These are phyloP conservation scores for Auriscalpium microsporum DNA, from an alignment of 768 basidiomycete genomes.

Conservation along the genomic window DNA sequence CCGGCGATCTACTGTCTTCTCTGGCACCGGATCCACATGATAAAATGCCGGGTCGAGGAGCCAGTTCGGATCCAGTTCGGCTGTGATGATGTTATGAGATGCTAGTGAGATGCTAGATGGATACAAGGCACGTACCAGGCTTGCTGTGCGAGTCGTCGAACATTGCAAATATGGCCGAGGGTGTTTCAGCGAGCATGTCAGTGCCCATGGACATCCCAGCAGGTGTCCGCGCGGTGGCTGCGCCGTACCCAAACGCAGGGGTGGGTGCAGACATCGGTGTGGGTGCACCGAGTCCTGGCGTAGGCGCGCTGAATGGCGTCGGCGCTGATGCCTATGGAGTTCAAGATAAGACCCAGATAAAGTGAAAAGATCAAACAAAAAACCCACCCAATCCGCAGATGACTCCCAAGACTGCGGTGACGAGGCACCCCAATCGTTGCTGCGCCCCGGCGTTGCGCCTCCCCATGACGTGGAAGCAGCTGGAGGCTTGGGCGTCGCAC, in stretches of 20 bases:
- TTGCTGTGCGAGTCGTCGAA: no score
- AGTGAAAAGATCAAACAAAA: no score
- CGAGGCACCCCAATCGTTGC: not conserved
- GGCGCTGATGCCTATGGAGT: not conserved
- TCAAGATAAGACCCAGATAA: not conserved
- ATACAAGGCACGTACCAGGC: no score
- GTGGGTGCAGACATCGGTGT: constrained; percentile 34
- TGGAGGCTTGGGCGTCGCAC: constrained; percentile 13
- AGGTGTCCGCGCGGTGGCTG: constrained; percentile 27
- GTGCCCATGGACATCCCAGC: constrained; percentile 10
- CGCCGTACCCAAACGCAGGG: constrained; percentile 23
- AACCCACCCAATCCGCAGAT: no score
- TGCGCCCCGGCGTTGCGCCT: not conserved
- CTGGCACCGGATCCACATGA: no score
- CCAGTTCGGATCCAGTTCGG: constrained; percentile 34
- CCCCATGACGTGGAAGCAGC: not conserved
- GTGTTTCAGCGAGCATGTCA: constrained; percentile 20
- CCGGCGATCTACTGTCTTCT: constrained; percentile 15
- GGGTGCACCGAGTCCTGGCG: constrained; percentile 18
- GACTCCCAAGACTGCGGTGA: no score
- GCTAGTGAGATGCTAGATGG: not conserved
- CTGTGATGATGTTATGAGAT: not conserved
- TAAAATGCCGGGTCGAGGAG: constrained; percentile 27
- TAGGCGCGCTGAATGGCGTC: constrained; percentile 21
- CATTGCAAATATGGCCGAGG: constrained; percentile 22